These are phyloP conservation scores for Leccinum imitatum DNA, from an alignment of 768 basidiomycete species.

Conservation along the genomic window DNA sequence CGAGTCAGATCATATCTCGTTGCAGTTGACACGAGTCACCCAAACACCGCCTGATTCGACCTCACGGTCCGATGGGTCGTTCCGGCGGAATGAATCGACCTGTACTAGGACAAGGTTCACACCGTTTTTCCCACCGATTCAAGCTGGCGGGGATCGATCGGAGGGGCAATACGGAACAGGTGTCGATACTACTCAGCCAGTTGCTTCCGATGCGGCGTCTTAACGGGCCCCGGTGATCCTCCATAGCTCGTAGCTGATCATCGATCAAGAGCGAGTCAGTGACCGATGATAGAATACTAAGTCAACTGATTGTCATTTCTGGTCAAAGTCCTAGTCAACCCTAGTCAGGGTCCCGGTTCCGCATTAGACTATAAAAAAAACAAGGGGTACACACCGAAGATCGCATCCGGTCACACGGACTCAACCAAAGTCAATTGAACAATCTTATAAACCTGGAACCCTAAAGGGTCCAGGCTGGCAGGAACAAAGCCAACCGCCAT, in stretches of 20 bases:
- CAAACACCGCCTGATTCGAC: background rate
- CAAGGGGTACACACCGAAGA: background rate
- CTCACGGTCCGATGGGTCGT: background rate
- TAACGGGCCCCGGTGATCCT: background rate
- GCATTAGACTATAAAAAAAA: background rate
- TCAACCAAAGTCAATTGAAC: too few species aligned
- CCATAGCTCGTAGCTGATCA: background rate
- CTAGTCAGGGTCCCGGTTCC: background rate
- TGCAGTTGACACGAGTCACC: background rate
- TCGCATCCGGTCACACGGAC: background rate
- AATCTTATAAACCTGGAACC: background rate
- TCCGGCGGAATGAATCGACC: background rate
- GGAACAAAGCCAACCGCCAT: background rate
- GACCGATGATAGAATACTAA: background rate
- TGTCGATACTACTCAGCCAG: background rate
- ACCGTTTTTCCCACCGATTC: background rate
- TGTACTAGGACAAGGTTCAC: background rate
- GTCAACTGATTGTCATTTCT: background rate
- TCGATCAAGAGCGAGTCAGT: background rate
- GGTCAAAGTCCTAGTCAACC: background rate
- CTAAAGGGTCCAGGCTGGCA: too few species aligned
- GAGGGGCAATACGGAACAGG: background rate
- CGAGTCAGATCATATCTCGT: background rate
- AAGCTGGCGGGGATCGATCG: background rate
- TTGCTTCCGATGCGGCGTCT: background rate